These are phyloP conservation scores for Coniosporium apollinis DNA, from an alignment of 495 filamentous ascomycete genomes.

Conservation along the genomic window DNA sequence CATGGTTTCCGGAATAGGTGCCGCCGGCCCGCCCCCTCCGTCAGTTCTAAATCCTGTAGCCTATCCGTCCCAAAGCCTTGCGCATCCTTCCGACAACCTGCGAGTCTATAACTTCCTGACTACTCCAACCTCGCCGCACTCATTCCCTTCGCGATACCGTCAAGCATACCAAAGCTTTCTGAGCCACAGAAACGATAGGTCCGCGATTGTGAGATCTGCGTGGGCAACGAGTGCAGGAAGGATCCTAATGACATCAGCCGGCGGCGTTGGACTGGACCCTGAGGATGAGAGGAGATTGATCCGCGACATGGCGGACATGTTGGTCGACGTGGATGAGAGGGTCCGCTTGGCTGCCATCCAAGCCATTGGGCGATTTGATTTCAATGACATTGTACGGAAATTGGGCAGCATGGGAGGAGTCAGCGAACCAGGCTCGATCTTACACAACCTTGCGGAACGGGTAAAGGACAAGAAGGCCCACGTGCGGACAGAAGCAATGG, in stretches of 20 bases:
- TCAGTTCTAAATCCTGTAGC: conserved; percentile 58
- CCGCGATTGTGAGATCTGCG: conserved; percentile 55
- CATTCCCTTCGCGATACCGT: conserved; percentile 66
- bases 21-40: conserved; percentile 63
- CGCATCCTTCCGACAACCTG: conserved; percentile 33
- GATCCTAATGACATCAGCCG: conserved; percentile 69
- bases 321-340: conserved; percentile 76
- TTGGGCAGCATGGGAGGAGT: conserved; percentile 59
- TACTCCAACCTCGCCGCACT: conserved; percentile 63
- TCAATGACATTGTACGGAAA: conserved; percentile 64
- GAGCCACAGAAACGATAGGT: conserved; percentile 71
- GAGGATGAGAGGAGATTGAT: conserved; percentile 60
- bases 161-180: conserved; percentile 66
- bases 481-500: conserved; percentile 75
- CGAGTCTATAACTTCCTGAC: conserved; percentile 49
- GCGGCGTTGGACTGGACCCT: conserved; percentile 64
- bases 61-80: conserved; percentile 59
- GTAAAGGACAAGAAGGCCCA: conserved; percentile 70
- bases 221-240: conserved; percentile 77
- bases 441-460: conserved; percentile 69
- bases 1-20: conserved; percentile 79
- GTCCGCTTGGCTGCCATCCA: conserved; percentile 78
- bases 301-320: conserved; percentile 55
- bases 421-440: conserved; percentile 47
- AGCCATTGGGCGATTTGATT: conserved; percentile 57